Evolutionary conservation across 1,139 yeast genomes (phyloP), one percentile per base, ranked within the genome.

Genomic region (Arxiozyma slooffiae): DNA sequence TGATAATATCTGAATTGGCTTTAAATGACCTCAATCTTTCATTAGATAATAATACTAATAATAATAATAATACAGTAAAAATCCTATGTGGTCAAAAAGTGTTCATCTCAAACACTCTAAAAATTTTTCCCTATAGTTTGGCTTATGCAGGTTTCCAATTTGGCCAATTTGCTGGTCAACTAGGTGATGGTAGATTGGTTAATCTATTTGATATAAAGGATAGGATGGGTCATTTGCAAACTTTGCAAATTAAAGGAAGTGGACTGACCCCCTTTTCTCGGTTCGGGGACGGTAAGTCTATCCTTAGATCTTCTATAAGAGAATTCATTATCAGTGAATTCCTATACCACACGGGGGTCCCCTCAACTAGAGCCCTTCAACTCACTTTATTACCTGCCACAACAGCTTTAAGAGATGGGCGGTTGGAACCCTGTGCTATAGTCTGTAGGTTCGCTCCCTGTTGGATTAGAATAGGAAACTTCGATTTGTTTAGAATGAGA

Each of bases 261-360:
- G 98, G 98, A 0, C 71, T 79, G 61, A 90, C 97, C 0, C 97
- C 97, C 1, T 92, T 76, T 65, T 85, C 96, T 0, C 74, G 98
- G 52, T 90, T 90, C 74, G 97, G 97, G 0, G 98, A 92, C 67
- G 98, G 98, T 1, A 89, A 88, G 61, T 97, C 97, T 0, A 95
- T 89, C 2, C 63, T 92, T 23, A 70, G 97, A 55, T 87, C 97
- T 2, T 82, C 95, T 39, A 81, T 92, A 41, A 73, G 97, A 44
- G 98, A 92, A 64, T 90, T 86, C 53, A 74, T 90, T 50, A 85
- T 86, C 1, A 84, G 94, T 4, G 98, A 92, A 62, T 82, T 86
- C 46, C 72, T 90, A 50, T 68, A 85, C 64, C 85, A 90, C 1
- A 75, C 92, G 38, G 94, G 95, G 0, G 81, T 92, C 9, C 96